phyloP scores from a whole-genome alignment of 192 early-diverging fungal species.

The Geosiphon pyriformis region DNA sequence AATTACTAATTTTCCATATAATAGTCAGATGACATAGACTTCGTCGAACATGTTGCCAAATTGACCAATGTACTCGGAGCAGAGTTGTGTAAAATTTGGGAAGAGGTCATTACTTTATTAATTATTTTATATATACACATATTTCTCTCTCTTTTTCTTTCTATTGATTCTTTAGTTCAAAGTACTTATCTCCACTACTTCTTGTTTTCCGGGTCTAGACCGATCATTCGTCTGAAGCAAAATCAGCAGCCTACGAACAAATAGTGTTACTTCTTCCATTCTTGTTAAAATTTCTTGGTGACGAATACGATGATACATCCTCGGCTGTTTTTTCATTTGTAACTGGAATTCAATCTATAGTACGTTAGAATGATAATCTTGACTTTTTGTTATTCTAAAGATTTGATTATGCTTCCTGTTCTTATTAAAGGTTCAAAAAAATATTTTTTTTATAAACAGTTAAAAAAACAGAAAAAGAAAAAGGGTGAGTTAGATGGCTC shows the following conservation, averaged over 20 bases:
- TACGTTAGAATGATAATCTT: slow-evolving; percentile 46
- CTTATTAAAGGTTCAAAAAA: slow-evolving; percentile 13
- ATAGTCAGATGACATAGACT: slow-evolving; percentile 47
- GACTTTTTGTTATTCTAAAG: slow-evolving; percentile 26
- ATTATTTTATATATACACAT: too few relatives aligned
- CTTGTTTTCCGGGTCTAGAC: slow-evolving; percentile 25
- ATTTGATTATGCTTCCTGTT: not conserved
- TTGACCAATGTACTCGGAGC: slow-evolving; percentile 70
- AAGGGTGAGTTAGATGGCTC: slow-evolving; percentile 36
- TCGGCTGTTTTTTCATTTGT: slow-evolving; percentile 73
- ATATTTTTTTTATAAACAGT: slow-evolving; percentile 24
- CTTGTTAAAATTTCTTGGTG: slow-evolving; percentile 70
- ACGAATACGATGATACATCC: slow-evolving; percentile 81
- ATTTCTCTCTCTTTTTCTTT: too few relatives aligned
- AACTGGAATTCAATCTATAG: slow-evolving; percentile 58
- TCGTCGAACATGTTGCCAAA: slow-evolving; percentile 64
- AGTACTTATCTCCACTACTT: not conserved
- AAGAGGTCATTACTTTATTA: slow-evolving; percentile 28
- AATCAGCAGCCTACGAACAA: slow-evolving; percentile 51
- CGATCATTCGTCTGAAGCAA: slow-evolving; percentile 32
- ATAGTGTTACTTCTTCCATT: slow-evolving; percentile 74
- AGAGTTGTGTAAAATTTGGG: slow-evolving; percentile 64
- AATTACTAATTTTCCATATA: not conserved
- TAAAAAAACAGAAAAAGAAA: slow-evolving; percentile 54
- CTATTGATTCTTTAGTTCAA: not conserved